These are phyloP conservation scores for Ophiocordyceps camponoti-floridani DNA, from an alignment of 2,329 filamentous ascomycete species.

Conservation along the genomic window DNA sequence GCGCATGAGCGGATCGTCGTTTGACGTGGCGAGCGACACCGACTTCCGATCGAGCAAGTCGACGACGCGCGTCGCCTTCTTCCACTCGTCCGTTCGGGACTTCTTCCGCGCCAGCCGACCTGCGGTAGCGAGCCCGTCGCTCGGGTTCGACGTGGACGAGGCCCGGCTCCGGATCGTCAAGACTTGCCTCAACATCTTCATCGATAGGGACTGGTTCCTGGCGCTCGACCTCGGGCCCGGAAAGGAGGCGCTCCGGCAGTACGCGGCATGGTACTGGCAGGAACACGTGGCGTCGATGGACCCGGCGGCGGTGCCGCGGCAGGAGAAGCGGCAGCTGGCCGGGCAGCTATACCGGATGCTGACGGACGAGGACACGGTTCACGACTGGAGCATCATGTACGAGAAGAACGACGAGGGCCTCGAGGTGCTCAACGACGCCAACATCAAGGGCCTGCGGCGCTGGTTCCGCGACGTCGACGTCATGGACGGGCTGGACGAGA, in stretches of 20 bases:
- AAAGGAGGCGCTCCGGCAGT: constrained; percentile 15
- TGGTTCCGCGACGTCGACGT: constrained; percentile 19
- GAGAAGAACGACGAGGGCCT: constrained; percentile 22
- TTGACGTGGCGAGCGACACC: constrained; percentile 14
- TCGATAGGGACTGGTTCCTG: constrained; percentile 12
- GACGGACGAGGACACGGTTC: constrained; percentile 16
- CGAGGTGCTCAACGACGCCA: constrained; percentile 20
- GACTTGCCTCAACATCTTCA: constrained; percentile 21
- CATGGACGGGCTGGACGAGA: constrained; percentile 9
- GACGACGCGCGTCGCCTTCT: constrained; percentile 20
- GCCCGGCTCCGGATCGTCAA: constrained; percentile 19
- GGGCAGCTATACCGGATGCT: constrained; percentile 17
- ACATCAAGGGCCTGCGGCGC: constrained; percentile 15
- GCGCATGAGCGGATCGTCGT: not conserved
- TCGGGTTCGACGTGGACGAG: constrained; percentile 16
- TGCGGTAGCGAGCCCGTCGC: constrained; percentile 8
- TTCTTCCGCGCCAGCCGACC: constrained; percentile 17
- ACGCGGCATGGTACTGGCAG: constrained; percentile 27
- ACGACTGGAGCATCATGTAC: constrained; percentile 22
- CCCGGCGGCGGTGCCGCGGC: constrained; percentile 6
- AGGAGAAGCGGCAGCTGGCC: constrained; percentile 16
- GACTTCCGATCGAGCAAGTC: constrained; percentile 23
- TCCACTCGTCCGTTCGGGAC: constrained; percentile 19
- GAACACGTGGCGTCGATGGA: constrained; percentile 20
- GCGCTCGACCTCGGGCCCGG: constrained; percentile 10